Percentiles rank a stretch among this genome's conserved stretches.
Evolutionary conservation across 2,329 filamentous ascomycete genomes (phyloP).

Genomic region (Neurospora sp.): DNA sequence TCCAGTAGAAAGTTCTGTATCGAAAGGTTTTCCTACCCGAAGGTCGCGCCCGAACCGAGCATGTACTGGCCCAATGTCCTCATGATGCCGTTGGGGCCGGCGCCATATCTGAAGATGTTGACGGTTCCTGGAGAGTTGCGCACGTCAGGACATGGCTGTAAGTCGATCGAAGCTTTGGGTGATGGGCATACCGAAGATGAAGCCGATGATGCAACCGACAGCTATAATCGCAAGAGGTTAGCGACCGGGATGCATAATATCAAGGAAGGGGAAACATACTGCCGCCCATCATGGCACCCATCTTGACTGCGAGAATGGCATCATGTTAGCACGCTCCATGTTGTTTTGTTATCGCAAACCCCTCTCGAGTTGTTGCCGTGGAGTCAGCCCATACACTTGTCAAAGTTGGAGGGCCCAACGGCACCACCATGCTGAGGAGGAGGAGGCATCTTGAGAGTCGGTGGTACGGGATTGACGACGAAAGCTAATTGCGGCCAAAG

Average conservation of each 20-base stretch:
- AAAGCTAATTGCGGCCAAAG: constrained; percentile 1
- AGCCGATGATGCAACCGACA: constrained; percentile 92
- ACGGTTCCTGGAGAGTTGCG: constrained; percentile 57
- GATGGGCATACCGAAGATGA: constrained; percentile 70
- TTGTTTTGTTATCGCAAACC: neutral
- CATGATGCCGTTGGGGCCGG: constrained; percentile 88
- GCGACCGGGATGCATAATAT: neutral
- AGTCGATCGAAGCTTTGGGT: neutral
- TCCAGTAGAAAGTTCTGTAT: neutral
- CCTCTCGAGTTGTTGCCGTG: constrained; percentile 3
- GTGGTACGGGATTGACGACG: neutral
- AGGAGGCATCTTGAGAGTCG: constrained; percentile 22
- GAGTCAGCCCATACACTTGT: constrained; percentile 37
- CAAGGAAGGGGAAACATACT: constrained; percentile 51
- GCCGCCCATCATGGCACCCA: constrained; percentile 97
- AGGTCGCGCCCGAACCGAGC: constrained; percentile 87
- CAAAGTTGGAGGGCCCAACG: constrained; percentile 39
- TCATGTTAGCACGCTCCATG: constrained; percentile 19
- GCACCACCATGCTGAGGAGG: constrained; percentile 21
- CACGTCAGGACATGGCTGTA: constrained; percentile 6
- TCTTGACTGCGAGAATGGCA: constrained; percentile 59
- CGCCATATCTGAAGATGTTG: constrained; percentile 91
- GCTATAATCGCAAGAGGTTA: constrained; percentile 39
- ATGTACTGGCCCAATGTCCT: constrained; percentile 94
- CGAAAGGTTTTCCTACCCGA: constrained; percentile 57